Conservation (phyloP, 176 grass and related monocot species). For the Rhipidocladum racemiflorum region DNA sequence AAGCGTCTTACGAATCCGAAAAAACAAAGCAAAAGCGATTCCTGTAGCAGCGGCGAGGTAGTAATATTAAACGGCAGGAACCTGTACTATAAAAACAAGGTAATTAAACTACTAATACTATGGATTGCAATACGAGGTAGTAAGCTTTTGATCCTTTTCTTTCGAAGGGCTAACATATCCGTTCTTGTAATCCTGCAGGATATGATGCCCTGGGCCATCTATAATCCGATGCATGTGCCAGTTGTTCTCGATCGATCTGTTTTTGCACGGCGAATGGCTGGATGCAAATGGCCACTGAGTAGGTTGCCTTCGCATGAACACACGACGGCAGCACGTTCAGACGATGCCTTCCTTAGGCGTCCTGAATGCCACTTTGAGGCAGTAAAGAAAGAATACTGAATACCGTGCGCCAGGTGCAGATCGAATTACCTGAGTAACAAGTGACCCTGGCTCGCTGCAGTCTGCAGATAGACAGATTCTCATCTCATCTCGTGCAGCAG, state of each 20-base stretch:
- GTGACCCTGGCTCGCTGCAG: not conserved
- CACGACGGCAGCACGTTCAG: not conserved
- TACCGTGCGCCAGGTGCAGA: not conserved
- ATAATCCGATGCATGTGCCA: not conserved
- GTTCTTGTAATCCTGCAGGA: not conserved
- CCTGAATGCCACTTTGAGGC: not conserved
- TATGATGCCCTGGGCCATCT: not conserved
- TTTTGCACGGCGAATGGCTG: not conserved
- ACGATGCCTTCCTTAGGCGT: not conserved
- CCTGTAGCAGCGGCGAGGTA: not conserved
- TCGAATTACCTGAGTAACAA: slow-evolving; percentile 7
- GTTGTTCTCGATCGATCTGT: not conserved
- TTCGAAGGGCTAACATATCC: not conserved
- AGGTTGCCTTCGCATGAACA: not conserved
- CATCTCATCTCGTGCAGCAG: not conserved
- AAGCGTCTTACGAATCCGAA: not conserved
- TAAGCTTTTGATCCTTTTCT: not conserved
- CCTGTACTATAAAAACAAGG: not conserved
- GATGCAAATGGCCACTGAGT: not conserved
- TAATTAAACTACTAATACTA: not conserved
- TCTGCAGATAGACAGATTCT: not conserved
- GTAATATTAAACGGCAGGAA: not conserved
- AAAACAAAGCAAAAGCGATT: not conserved
- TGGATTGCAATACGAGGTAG: not conserved
- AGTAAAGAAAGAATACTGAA: not conserved